Base-by-base conservation (phyloP, 139 green algal species). In the Micromonas pusilla region DNA sequence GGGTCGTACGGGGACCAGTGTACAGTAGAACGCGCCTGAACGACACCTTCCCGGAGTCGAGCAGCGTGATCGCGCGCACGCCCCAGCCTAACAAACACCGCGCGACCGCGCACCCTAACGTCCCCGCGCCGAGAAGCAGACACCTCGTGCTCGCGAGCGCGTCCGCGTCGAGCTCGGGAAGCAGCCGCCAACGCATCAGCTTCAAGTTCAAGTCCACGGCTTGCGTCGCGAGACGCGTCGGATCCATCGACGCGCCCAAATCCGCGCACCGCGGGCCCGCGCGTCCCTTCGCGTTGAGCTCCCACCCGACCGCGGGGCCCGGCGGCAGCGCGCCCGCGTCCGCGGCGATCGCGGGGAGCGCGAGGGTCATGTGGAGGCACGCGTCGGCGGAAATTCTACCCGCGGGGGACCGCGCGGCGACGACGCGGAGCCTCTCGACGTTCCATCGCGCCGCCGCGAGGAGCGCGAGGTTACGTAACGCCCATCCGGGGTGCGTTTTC, bases 101-200 rank as follows among this genome's bases (percentile, higher is more conserved):
- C 2, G 94, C 90, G 36, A 99, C 93, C 2, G 91, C 87, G 84
- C 96, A 99, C 28, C 95, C 95, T 20, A 89, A 65, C 72, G 65
- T 86, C 87, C 93, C 88, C 26, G 91, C 87, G 2, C 91, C 95
- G 19, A 99, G 83, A 63, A 99, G 88, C 72, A 99, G 83, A 87
- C 92, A 97, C 13, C 79, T 81, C 1, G 80, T 83, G 9, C 30
- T 37, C 3, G 84, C 53, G 2, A 99, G 63, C n/a, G 60, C 23
- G 0, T 79, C 77, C 0, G 90, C 82, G 75, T 97, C 86, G 13
- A 99, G 73, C 34, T 70, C 62, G 1, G 84, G 84, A 30, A 86
- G 68, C 9, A 94, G 89, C 4, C 95, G 86, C 95, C 95, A 99
- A 31, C 89, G 85, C 95, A 98, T 98, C 19, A 99, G 89, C 6